A percentile compares a stretch with the other conserved stretches of the same genome.
These are phyloP conservation scores for Ciborinia camelliae DNA, from an alignment of 2,329 filamentous ascomycete genomes.

Conservation along the genomic window DNA sequence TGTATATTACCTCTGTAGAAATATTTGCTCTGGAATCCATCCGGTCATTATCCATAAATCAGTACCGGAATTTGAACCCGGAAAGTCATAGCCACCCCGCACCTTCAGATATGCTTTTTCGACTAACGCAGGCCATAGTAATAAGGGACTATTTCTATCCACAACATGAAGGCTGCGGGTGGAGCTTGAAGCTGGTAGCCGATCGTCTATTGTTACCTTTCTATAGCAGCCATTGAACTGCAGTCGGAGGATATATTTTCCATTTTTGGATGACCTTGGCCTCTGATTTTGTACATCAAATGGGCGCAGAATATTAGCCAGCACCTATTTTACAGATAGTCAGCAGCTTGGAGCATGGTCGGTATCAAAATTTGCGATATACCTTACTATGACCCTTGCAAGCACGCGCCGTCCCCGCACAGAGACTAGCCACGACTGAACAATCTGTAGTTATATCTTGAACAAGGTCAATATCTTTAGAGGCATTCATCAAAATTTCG, in stretches of 20 bases:
- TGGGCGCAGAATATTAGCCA: conserved; percentile 72
- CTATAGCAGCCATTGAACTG: conserved; percentile 95
- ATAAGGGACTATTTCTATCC: conserved; percentile 74
- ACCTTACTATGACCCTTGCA: conserved; percentile 68
- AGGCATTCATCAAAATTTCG: conserved; percentile 53
- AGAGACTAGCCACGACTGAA: conserved; percentile 93
- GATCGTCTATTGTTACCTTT: conserved; percentile 83
- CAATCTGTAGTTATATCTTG: conserved; percentile 96
- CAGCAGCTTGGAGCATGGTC: conserved; percentile 9
- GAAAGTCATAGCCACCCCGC: conserved; percentile 93
- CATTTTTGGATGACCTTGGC: conserved; percentile 68
- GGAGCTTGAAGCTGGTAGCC: conserved; percentile 73
- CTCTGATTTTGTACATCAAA: conserved; percentile 56
- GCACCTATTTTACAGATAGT: conserved; percentile 48
- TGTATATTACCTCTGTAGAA: conserved; percentile 64
- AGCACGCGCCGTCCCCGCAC: conserved; percentile 70
- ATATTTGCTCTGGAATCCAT: conserved; percentile 96
- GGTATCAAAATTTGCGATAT: conserved; percentile 30
- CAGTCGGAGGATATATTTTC: conserved; percentile 88
- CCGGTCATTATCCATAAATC: conserved; percentile 90
- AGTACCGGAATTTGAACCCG: conserved; percentile 93
- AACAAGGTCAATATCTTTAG: conserved; percentile 71
- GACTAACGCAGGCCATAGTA: conserved; percentile 87
- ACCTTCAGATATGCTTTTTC: conserved; percentile 98
- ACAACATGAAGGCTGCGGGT: conserved; percentile 79